phyloP scores from a whole-genome alignment of 164 flowering plant genomes.

The Platanus orientalis region DNA sequence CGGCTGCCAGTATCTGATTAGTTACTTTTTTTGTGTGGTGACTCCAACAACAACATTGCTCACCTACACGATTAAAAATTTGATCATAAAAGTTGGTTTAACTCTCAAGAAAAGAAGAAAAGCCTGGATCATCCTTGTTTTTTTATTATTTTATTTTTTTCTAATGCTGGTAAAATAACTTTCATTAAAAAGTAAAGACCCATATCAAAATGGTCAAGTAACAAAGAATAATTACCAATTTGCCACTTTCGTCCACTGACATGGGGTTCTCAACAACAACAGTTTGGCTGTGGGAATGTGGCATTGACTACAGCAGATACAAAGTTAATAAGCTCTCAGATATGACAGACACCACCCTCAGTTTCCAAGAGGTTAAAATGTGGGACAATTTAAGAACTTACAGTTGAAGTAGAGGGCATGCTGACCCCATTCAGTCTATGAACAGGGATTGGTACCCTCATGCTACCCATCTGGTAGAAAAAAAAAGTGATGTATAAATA shows the following conservation, averaged over 20 bases:
- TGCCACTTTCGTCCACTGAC: conserved; percentile 92
- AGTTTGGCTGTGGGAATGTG: conserved; percentile 59
- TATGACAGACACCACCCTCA: no score
- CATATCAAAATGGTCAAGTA: neutral
- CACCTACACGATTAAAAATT: conserved; percentile 42
- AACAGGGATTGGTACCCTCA: conserved; percentile 54
- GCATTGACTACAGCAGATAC: conserved; percentile 23
- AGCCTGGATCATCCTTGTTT: neutral
- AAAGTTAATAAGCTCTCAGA: neutral
- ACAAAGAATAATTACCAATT: conserved; percentile 48
- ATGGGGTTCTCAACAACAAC: conserved; percentile 96
- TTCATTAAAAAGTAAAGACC: neutral
- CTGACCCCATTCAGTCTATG: conserved; percentile 51
- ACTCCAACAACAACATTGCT: conserved; percentile 98
- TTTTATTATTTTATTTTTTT: no score
- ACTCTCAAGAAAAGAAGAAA: neutral
- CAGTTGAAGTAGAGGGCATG: conserved; percentile 57
- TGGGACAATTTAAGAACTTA: conserved; percentile 22
- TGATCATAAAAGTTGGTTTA: neutral
- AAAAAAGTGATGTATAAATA: neutral
- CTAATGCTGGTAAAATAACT: neutral
- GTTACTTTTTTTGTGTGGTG: conserved; percentile 6
- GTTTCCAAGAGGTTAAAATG: no score
- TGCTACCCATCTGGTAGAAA: conserved; percentile 39
- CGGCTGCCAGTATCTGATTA: neutral